Base-by-base conservation (phyloP, 768 basidiomycete genomes). In the Psilocybe sp. region DNA sequence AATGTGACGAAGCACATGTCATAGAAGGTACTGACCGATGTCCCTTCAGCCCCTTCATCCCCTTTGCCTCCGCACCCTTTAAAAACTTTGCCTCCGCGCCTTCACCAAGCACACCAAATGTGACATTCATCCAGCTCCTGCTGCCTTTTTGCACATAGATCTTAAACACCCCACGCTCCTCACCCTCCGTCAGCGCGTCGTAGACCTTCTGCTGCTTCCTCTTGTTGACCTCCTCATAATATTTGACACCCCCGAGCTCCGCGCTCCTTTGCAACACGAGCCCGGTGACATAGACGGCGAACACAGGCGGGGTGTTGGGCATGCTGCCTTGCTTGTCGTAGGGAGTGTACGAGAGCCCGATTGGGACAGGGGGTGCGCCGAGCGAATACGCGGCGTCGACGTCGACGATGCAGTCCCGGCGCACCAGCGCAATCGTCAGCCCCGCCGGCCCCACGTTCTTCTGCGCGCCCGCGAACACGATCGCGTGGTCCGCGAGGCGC, bases 381-480 rank as follows among this genome's bases (percentile, higher is more conserved):
- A 89, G 75, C 61, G 72, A 74, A 12, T 83, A 79, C 0, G 91
- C 88, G 2, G 82, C 84, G 58, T 93, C 88, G 42, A 91, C 86
- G 64, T 90, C 92, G 62, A 95, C 92, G 62, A 98, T 75, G 64
- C 95, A 87, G 70, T 97, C 94, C 51, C 96, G 83, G n/a, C 91
- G 82, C 16, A 98, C 91, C 70, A 99, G 97, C 59, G 95, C 73
- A 66, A 99, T 81, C 12, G 92, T 93, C 18, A 97, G 73, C 1
- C 97, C 97, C 0, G 97, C 86, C 2, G 97, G 97, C 7, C 96
- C 95, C 44, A 98, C 73, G 67, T 99, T 99, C 77, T 99, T 99
- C 72, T 99, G 97, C 18, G 89, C 97, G 41, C 97, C 97, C 6
- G 95, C 97, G 65, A 87, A 98, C 60, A 99, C 88, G 62, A 98